These are phyloP conservation scores for Saccharomyces hybrid DNA, from an alignment of 1,139 yeast species.

Conservation along the genomic window DNA sequence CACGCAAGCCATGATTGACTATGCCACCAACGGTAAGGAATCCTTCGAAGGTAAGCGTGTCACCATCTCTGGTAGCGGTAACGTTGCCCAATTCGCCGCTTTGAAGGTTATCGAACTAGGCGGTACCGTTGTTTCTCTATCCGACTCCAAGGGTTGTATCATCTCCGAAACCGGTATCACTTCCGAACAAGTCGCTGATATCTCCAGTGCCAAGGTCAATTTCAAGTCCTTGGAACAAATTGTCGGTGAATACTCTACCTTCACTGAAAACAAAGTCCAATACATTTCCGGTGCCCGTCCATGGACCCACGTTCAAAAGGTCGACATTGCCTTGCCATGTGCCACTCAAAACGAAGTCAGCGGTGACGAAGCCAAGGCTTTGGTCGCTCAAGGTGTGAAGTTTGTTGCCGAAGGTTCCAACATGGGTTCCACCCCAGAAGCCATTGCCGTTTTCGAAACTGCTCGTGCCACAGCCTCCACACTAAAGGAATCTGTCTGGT, in stretches of 20 bases:
- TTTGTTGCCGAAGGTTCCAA: slow-evolving; percentile 98
- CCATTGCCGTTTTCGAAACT: slow-evolving; percentile 88
- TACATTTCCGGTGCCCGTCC: slow-evolving; percentile 93
- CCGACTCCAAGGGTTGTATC: slow-evolving; percentile 90
- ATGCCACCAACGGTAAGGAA: slow-evolving; percentile 83
- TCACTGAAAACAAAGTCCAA: slow-evolving; percentile 53
- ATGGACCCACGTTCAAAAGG: slow-evolving; percentile 86
- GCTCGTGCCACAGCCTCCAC: slow-evolving; percentile 52
- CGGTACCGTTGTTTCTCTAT: slow-evolving; percentile 85
- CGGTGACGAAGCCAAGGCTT: slow-evolving; percentile 92
- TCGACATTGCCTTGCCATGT: slow-evolving; percentile 94
- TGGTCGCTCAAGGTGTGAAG: slow-evolving; percentile 85
- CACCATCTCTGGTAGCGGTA: slow-evolving; percentile 96
- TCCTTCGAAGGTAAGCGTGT: slow-evolving; percentile 87
- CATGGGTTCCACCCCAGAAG: slow-evolving; percentile 98
- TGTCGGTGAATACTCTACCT: slow-evolving; percentile 51
- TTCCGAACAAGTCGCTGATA: slow-evolving; percentile 64
- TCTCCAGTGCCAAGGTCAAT: slow-evolving; percentile 73
- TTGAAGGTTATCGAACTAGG: slow-evolving; percentile 95
- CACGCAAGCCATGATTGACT: slow-evolving; percentile 95
- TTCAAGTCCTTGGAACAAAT: slow-evolving; percentile 73
- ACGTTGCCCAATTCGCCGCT: slow-evolving; percentile 98
- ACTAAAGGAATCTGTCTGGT: slow-evolving; percentile 64
- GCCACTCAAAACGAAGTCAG: slow-evolving; percentile 98
- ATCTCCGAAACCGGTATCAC: slow-evolving; percentile 75